Base-by-base conservation (phyloP, 2,329 filamentous ascomycete genomes). In the Penicillium psychrosexuale region DNA sequence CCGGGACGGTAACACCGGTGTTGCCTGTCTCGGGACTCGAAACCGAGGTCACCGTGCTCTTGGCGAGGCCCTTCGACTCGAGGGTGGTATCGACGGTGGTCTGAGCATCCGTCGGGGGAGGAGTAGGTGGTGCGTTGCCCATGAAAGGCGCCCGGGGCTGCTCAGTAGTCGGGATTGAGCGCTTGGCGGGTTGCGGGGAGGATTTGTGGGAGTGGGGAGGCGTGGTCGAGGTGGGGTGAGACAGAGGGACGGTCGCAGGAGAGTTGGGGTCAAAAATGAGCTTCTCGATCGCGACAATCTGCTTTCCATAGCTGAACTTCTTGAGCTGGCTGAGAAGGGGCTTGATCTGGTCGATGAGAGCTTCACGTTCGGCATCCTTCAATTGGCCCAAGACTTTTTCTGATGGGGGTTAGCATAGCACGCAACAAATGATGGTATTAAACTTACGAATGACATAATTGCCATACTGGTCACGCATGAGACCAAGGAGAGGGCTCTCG, bases 371-470 rank as follows among this genome's bases (percentile, higher is more conserved):
- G 0, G 74, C 72, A 2, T 82, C 85, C 38, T 85, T 77, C 3
- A 91, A 77, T 60, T 82, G 77, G 8, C 76, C 79, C 33, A 96
- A 78, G 5, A 97, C 81, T 76, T 92, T 96, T 76, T 97, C 91
- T 95, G 69, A 31, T 54, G 22, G 8, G 19, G 12, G 58, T 73
- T 55, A 70, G 71, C 69, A 59, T 17, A 33, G 30, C 12, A 46
- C 6, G 15, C 17, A 15, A 27, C 52, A 31, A 33, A 31, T 15
- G n/a, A 22, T 36, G 40, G 11, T 22, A n/a, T 27, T 8, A 1
- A 6, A 85, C 91, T 85, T 84, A 96, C 91, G 93, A 58, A 97
- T 88, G 6, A 97, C 93, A 70, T 97, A 99, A 72, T 99, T 99
- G 57, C 90, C 94, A 71, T 87, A 97, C 61, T 90, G 88, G 69